Base-by-base conservation (phyloP, 2,329 filamentous ascomycete species). In the Thelonectria discophora region DNA sequence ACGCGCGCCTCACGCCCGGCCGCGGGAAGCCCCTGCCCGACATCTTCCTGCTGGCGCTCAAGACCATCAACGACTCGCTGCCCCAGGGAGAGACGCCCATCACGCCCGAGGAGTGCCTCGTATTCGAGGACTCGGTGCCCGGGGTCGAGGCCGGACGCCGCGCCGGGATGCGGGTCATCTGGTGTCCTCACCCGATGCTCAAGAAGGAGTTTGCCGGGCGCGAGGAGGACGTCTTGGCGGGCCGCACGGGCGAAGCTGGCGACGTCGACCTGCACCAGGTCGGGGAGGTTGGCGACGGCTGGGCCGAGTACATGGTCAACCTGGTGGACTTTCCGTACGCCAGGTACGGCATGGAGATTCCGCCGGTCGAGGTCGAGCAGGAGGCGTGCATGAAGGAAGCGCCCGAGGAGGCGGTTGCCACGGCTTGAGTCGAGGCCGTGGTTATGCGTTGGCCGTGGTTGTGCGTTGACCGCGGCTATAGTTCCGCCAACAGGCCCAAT, bases 1-100 rank as follows among this genome's bases (percentile, higher is more conserved):
- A 99, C 75, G 74, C 81, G 7, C 85, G 95, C 52, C 91, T 99
- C 68, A 81, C 85, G 1, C 78, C 84, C 3, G 94, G 94, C 0
- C 82, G 93, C n/a, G 95, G 95, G 12, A 99, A 99, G 79, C 95
- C 95, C 0, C 85, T 94, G 32, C 95, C 94, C 0, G 94, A 99
- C 78, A 99, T 99, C 69, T 98, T 97, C 77, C 80, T 96, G 9
- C 82, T 98, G 1, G 94, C 95, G 0, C 81, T 99, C 57, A 83
- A 91, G 77, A 91, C 89, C 3, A 90, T 99, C 75, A 99, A 99
- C 77, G 86, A 86, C 45, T 87, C 87, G 15, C 81, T 96, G 7
- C 80, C 82, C 0, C 78, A 83, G 3, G 87, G 86, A 40, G 88
- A 90, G 53, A 80, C 84, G 66, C 80, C 85, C 61, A 89, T 99